Evolutionary conservation across 2,329 filamentous ascomycete species (phyloP), one percentile per base, ranked within the genome.

Genomic region (Blastomyces parvus): DNA sequence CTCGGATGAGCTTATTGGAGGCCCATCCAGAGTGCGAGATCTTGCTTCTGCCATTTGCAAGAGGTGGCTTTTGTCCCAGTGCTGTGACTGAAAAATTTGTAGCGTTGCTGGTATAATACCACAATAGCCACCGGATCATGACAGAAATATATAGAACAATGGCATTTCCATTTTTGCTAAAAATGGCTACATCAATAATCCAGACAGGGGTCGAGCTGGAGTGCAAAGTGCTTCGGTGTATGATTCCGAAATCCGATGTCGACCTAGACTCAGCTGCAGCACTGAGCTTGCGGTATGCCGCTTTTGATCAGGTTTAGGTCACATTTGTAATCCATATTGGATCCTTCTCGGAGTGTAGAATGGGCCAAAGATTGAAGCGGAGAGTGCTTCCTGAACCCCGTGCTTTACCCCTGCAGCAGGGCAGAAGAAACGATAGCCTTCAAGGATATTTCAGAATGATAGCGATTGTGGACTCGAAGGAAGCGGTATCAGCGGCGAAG

Each of bases 161-260:
- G 55, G 13, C 19, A 40, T 57, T 38, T 40, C 55, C 55, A 38
- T 57, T 57, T 25, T 38, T 57, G 17, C 22, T 57, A 7, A 40
- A 57, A 14, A 57, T 57, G 19, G 3, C 8, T 57, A 3, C 22
- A 11, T 40, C 33, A 22, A 5, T 40, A 57, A 38, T 22, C 19
- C 11, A 57, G 17, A 36, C 38, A 36, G 13, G 53, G 30, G 11
- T 19, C 2, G 0, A 56, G 9, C 33, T 2, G 53, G 53, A 40
- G 30, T 14, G 55, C 25, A 36, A 13, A 25, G 33, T 14, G 33
- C 17, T 22, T 8, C 30, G 33, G 55, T 22, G 19, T 38, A 22
- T 40, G 55, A 36, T 40, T 57, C 55, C 55, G 55, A 57, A 57
- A 57, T 57, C 55, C 55, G 55, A n/a, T n/a, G 22, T 33, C 30